Percentiles rank a stretch among this genome's conserved stretches.
Conservation (phyloP, 2,329 filamentous ascomycete genomes). For the Cyclaneusma minus region DNA sequence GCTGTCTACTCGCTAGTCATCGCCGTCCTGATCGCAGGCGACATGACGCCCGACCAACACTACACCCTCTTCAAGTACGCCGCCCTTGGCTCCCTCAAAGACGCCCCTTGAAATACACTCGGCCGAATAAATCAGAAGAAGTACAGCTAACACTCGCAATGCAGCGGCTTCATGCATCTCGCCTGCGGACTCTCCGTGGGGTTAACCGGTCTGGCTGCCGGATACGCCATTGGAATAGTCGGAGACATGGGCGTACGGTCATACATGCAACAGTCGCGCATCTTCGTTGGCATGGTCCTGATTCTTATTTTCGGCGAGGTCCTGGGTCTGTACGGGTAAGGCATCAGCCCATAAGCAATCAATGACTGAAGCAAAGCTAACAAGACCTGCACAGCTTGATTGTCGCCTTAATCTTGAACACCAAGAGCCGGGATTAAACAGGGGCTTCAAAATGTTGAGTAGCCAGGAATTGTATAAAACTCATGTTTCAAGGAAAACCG, state of each 20-base stretch:
- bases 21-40: slow-evolving; percentile 85
- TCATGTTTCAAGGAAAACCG: background rate
- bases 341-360: slow-evolving; percentile 5
- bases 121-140: too few species aligned
- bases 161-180: slow-evolving; percentile 81
- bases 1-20: slow-evolving; percentile 97
- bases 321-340: slow-evolving; percentile 87
- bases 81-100: too few species aligned
- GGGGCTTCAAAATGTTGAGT: background rate
- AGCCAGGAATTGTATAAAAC: background rate
- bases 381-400: slow-evolving; percentile 48
- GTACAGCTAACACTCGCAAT: slow-evolving; percentile 13
- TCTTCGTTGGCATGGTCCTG: slow-evolving; percentile 97
- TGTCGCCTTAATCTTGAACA: slow-evolving; percentile 86
- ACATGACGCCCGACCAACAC: slow-evolving; percentile 51
- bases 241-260: slow-evolving; percentile 87
- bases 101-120: too few species aligned
- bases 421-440: slow-evolving; percentile 49
- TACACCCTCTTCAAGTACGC: slow-evolving; percentile 79
- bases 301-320: slow-evolving; percentile 99
- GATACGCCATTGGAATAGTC: slow-evolving; percentile 91
- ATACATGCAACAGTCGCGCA: slow-evolving; percentile 90
- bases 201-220: slow-evolving; percentile 80
- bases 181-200: slow-evolving; percentile 83
- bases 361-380: slow-evolving; percentile 1